Base-by-base conservation (phyloP, 768 basidiomycete genomes). In the Lactarius trivialis region DNA sequence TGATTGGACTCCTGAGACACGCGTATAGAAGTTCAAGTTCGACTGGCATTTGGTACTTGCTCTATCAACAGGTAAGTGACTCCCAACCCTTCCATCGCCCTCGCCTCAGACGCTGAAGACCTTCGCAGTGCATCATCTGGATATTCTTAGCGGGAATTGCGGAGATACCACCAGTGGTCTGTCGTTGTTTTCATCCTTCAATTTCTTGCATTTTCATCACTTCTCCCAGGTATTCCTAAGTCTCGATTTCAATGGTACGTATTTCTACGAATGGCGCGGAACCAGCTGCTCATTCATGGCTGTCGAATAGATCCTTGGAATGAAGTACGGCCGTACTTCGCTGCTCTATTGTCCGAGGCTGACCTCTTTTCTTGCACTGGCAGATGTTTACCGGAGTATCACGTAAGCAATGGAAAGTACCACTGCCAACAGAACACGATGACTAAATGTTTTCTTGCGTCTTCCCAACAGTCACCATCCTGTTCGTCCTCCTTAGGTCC, bases 61-160 rank as follows among this genome's bases (percentile, higher is more conserved):
- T 64, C 43, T 60, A 60, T 52, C 63, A 56, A 60, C 58, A 64
- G 37, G 63, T n/a, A n/a, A n/a, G n/a, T 64, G 11, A 55, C 9
- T 26, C 24, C 24, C 45, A 21, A 26, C 14, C 6, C 21, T 48
- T 7, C 12, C 24, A 2, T 15, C 15, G 26, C 45, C 43, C 28
- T 56, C 3, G 3, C 11, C 11, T 14, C 28, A 41, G 39, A 21
- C 32, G 30, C 19, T 56, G 45, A 32, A 43, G 1, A 30, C 14
- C 28, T n/a, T 30, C 21, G 7, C n/a, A 56, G 55, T 56, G 55
- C 39, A 43, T 56, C n/a, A 21, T 43, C 28, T 56, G 55, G 55
- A 56, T 56, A 32, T 41, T 7, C 19, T 30, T 56, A 4, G 55
- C 55, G 7, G 28, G 28, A 17, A 14, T 56, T 12, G 55, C 37